Evolutionary conservation across 441 rosid species (phyloP).

Genomic region (Jatropha podagrica): DNA sequence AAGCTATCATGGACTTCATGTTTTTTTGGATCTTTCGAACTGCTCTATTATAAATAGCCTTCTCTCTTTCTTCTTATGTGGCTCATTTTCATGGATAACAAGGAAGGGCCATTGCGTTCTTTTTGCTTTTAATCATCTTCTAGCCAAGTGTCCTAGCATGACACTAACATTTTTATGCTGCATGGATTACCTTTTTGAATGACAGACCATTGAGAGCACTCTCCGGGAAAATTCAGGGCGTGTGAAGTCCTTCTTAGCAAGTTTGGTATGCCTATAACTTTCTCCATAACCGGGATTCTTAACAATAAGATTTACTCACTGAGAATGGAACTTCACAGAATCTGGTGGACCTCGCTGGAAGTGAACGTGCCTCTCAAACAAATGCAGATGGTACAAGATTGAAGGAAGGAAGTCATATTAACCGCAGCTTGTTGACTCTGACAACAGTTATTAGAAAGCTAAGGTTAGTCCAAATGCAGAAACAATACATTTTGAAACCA

Average conservation of each 20-base stretch:
- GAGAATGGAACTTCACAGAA: conserved; percentile 50
- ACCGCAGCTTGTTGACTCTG: conserved; percentile 88
- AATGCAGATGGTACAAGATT: conserved; percentile 73
- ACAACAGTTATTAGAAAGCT: conserved; percentile 92
- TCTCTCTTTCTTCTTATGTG: not conserved
- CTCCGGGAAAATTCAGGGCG: conserved; percentile 69
- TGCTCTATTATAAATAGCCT: not conserved
- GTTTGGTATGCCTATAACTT: conserved; percentile 56
- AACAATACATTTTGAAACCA: conserved; percentile 1
- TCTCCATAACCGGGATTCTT: conserved; percentile 14
- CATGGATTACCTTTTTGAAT: conserved; percentile 18
- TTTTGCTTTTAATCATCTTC: conserved; percentile 3
- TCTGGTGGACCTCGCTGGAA: conserved; percentile 97
- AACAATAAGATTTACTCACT: conserved; percentile 19
- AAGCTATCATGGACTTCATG: not conserved
- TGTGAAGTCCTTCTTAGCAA: conserved; percentile 79
- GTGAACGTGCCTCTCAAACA: conserved; percentile 88
- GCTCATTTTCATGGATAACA: not conserved
- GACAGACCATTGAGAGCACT: conserved; percentile 81
- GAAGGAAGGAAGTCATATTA: conserved; percentile 93
- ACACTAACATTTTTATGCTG: conserved; percentile 20
- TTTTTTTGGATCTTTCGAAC: conserved; percentile 2
- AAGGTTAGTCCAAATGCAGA: conserved; percentile 48
- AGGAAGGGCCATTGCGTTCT: not conserved
- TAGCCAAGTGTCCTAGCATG: not conserved